phyloP scores from a whole-genome alignment of 352 stramenopile species.

The Globisporangium spiculum region DNA sequence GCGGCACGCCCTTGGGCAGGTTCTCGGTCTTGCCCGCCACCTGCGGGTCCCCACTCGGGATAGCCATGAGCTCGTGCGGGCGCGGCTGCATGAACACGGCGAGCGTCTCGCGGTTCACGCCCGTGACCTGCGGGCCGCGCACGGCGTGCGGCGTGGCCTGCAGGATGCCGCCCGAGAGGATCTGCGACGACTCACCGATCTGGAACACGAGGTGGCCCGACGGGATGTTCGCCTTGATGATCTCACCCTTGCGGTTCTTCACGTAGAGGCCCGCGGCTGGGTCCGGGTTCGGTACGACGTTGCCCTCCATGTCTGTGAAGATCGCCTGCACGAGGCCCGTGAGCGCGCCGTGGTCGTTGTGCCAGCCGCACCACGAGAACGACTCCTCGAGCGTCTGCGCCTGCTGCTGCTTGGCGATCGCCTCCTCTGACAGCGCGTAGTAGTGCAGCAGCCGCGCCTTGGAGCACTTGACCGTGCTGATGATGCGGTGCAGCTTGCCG shows the following conservation, averaged over 20 bases:
- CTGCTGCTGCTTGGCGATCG: conserved; percentile 46
- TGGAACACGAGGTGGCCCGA: conserved; percentile 90
- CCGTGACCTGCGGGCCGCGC: conserved; percentile 64
- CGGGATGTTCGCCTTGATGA: conserved; percentile 89
- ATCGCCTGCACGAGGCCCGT: conserved; percentile 93
- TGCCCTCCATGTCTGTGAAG: conserved; percentile 78
- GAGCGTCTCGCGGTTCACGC: conserved; percentile 90
- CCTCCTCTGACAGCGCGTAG: conserved; percentile 82
- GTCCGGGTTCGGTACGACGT: conserved; percentile 72
- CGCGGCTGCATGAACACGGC: conserved; percentile 97
- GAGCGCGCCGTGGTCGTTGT: conserved; percentile 95
- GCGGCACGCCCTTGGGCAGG: conserved; percentile 74
- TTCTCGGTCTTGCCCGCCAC: conserved; percentile 68
- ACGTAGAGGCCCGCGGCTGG: conserved; percentile 91
- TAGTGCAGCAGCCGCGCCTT: conserved; percentile 96
- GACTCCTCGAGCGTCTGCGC: conserved; percentile 54
- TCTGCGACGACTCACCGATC: conserved; percentile 95
- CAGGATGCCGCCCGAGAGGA: conserved; percentile 92
- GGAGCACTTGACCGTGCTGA: conserved; percentile 84
- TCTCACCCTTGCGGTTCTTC: conserved; percentile 84
- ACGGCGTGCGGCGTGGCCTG: conserved; percentile 92
- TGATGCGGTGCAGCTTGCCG: conserved; percentile 86
- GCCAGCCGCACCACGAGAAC: conserved; percentile 97
- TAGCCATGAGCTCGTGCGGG: conserved; percentile 76
- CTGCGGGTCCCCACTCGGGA: conserved; percentile 45